Percentiles rank a stretch among this genome's conserved stretches.
phyloP scores from a whole-genome alignment of 2,329 filamentous ascomycete species.

The Fusarium bactridioides region DNA sequence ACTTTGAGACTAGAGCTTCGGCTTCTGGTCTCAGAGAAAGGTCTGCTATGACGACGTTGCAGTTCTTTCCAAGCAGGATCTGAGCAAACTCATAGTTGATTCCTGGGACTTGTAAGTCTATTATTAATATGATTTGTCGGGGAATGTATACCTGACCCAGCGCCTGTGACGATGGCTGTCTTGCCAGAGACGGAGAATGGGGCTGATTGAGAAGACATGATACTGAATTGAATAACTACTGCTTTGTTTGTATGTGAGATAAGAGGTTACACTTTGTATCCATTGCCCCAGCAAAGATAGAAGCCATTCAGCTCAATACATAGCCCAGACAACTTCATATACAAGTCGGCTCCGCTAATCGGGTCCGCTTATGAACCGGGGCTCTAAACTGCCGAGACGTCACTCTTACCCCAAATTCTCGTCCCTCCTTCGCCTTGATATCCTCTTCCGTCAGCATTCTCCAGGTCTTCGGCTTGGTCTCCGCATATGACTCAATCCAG shows the following conservation, averaged over 20 bases:
- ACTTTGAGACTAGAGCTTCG: conserved; percentile 42
- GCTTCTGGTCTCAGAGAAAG: conserved; percentile 54
- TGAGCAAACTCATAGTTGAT: conserved; percentile 50
- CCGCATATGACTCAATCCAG: neutral
- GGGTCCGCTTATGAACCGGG: conserved; percentile 2
- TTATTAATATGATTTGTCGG: rapidly evolving
- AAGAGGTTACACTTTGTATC: neutral
- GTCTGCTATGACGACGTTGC: conserved; percentile 57
- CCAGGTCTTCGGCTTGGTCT: neutral
- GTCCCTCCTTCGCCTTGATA: conserved; percentile 22
- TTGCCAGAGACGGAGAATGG: conserved; percentile 35
- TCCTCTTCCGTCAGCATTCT: neutral
- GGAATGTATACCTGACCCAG: conserved; percentile 7
- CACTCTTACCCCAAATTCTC: conserved; percentile 29
- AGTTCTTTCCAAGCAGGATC: conserved; percentile 51
- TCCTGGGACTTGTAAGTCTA: neutral
- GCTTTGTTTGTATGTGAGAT: rapidly evolving
- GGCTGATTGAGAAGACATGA: conserved; percentile 7
- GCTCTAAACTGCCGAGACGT: neutral
- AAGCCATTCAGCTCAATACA: neutral
- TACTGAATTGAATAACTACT: neutral
- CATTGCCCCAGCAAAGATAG: rapidly evolving
- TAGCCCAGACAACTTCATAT: neutral
- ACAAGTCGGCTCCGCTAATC: conserved; percentile 1
- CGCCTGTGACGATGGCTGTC: conserved; percentile 32